These are phyloP conservation scores for Pythium periplocum DNA, from an alignment of 352 stramenopile species.

Conservation along the genomic window DNA sequence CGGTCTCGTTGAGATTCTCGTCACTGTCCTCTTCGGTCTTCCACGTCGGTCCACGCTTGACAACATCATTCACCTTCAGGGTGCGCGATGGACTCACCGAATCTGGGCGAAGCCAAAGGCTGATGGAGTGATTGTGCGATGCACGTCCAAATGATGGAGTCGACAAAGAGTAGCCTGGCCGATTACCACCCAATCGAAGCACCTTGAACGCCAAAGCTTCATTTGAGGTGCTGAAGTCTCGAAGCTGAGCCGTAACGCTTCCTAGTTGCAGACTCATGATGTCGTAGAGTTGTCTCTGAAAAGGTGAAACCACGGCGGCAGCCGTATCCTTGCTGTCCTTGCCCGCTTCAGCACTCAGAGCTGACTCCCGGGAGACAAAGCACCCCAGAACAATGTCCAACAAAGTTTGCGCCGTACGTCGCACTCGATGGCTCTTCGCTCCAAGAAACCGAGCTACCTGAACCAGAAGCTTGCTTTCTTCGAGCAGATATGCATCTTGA, in stretches of 20 bases:
- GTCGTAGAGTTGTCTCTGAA: conserved; percentile 64
- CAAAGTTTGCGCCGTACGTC: conserved; percentile 48
- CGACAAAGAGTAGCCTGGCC: conserved; percentile 30
- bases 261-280: conserved; percentile 63
- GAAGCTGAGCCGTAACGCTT: conserved; percentile 29
- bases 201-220: conserved; percentile 1
- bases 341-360: not conserved
- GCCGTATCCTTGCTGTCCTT: conserved; percentile 31
- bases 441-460: conserved; percentile 49
- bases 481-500: conserved; percentile 64
- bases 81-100: conserved; percentile 35
- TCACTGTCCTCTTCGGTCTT: conserved; percentile 20
- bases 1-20: conserved; percentile 15
- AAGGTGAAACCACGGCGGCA: conserved; percentile 10
- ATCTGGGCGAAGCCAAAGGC: conserved; percentile 65
- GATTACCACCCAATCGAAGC: conserved; percentile 34
- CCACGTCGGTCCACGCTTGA: conserved; percentile 54
- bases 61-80: conserved; percentile 61
- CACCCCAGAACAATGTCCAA: conserved; percentile 54
- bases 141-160: conserved; percentile 24
- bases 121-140: conserved; percentile 69
- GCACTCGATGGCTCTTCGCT: conserved; percentile 31
- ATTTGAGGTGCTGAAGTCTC: conserved; percentile 1
- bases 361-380: conserved; percentile 25
- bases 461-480: conserved; percentile 53